Conservation (phyloP, 306 rosid genomes). For the Quercus alba region DNA sequence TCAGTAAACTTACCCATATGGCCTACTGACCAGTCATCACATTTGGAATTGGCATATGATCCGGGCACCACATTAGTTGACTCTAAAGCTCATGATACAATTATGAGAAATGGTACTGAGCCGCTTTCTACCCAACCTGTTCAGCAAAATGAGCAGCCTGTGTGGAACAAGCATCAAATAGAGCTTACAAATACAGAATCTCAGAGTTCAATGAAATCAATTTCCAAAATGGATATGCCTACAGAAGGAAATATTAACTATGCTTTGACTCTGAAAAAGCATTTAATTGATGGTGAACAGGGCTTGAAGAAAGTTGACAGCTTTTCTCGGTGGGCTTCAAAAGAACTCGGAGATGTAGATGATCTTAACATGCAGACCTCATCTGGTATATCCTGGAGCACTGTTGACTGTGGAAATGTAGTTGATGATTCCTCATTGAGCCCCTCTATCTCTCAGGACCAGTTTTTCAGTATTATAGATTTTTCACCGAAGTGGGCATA, state of each 20-base stretch:
- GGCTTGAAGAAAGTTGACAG: constrained; percentile 90
- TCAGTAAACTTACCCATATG: constrained; percentile 43
- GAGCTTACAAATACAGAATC: constrained; percentile 43
- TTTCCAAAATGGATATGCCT: constrained; percentile 34
- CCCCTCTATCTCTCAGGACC: constrained; percentile 88
- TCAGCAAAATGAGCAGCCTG: constrained; percentile 35
- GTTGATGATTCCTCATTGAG: constrained; percentile 70
- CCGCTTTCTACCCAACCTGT: constrained; percentile 27
- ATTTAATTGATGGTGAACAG: constrained; percentile 61
- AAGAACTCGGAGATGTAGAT: constrained; percentile 78
- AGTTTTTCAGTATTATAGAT: constrained; percentile 70
- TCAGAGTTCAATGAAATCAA: constrained; percentile 20
- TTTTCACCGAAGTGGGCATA: constrained; percentile 81
- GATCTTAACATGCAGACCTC: constrained; percentile 73
- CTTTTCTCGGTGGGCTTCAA: constrained; percentile 79
- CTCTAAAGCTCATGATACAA: constrained; percentile 26
- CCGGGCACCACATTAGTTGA: constrained; percentile 26
- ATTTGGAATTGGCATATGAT: constrained; percentile 45
- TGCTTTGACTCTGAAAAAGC: constrained; percentile 47
- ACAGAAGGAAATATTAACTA: constrained; percentile 50
- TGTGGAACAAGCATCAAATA: constrained; percentile 27
- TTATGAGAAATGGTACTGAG: constrained; percentile 31
- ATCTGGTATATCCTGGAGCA: constrained; percentile 75
- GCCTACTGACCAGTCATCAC: constrained; percentile 41
- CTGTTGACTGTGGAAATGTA: constrained; percentile 64